A percentile compares a stretch with the other conserved stretches of the same genome.
phyloP scores from a whole-genome alignment of 169 alveolate species.

The Plasmodium vivax region DNA sequence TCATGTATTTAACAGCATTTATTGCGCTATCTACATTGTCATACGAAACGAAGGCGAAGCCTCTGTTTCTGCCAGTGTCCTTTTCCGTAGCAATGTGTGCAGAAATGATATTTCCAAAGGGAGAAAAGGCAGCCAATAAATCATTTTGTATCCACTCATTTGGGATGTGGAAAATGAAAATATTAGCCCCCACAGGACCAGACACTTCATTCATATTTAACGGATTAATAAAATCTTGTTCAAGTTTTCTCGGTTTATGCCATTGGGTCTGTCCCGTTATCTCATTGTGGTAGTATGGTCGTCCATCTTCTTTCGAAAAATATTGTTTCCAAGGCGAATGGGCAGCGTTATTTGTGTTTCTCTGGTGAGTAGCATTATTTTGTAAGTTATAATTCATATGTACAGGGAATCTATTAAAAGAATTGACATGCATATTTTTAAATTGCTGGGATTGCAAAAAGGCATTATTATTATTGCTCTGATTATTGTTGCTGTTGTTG shows the following conservation, averaged over 20 bases:
- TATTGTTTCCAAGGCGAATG: conserved; percentile 64
- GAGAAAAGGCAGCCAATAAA: conserved; percentile 87
- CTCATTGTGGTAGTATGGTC: conserved; percentile 88
- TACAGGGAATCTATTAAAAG: conserved; percentile 51
- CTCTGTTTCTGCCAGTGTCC: conserved; percentile 91
- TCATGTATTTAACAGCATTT: conserved; percentile 91
- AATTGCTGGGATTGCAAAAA: conserved; percentile 39
- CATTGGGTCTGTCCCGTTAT: conserved; percentile 90
- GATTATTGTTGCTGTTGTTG: neutral
- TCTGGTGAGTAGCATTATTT: conserved; percentile 34
- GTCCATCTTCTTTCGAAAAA: conserved; percentile 83
- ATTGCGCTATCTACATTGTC: conserved; percentile 91
- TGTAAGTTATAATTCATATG: conserved; percentile 63
- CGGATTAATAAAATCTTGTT: conserved; percentile 61
- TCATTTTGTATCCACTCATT: conserved; percentile 92
- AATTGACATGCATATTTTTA: conserved; percentile 39
- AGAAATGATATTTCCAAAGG: conserved; percentile 90
- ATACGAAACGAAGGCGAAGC: conserved; percentile 93
- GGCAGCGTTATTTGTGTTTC: conserved; percentile 6
- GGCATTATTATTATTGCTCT: conserved; percentile 22
- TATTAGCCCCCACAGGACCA: conserved; percentile 94
- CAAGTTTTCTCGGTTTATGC: conserved; percentile 92
- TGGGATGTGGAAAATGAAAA: conserved; percentile 94
- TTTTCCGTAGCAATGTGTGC: conserved; percentile 93
- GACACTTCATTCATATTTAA: conserved; percentile 60